Evolutionary conservation across 441 rosid genomes (phyloP), one percentile per base, ranked within the genome.

Genomic region (Dalechampia spathulata): DNA sequence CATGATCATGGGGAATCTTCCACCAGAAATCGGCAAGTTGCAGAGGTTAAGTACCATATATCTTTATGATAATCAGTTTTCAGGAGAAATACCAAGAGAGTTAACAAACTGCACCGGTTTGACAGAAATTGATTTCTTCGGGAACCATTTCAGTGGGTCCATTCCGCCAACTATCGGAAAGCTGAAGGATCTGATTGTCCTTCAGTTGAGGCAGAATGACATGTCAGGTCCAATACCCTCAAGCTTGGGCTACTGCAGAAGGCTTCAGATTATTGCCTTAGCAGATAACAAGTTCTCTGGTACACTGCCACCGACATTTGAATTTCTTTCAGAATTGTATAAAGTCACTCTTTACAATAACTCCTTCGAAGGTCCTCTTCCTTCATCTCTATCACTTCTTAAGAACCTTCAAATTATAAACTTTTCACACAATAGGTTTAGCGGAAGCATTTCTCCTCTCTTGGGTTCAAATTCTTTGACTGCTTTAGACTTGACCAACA

Each of bases 131-230:
- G 98, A 92, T 73, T 75, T 83, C 65, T 88, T 70, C 16, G 88
- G 94, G 6, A 92, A 92, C 71, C 82, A 72, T 44, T 78, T 92
- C 30, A 62, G 70, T 3, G 98, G 98, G 25, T 64, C 78, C 28
- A 83, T 92, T 66, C 94, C 96, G 59, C 70, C 72, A 19, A 77
- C 81, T 0, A 77, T 92, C 11, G 98, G 96, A 41, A 78, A 78
- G 60, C 83, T 92, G 6, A 76, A 72, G 67, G 72, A 83, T 42
- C 83, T 92, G 13, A 75, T 72, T 50, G 44, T 77, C 49, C 91
- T 92, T 70, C 95, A 92, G 21, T 62, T 88, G 72, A 83, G 98
- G 74, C 86, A 86, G 82, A 92, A 92, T 74, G 85, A 81, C 48
- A 62, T 92, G 62, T 71, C 78, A 1, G 96, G 98, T 63, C 78